Conservation (phyloP, 2,329 filamentous ascomycete species). For the Hymenoscyphus salicellus region DNA sequence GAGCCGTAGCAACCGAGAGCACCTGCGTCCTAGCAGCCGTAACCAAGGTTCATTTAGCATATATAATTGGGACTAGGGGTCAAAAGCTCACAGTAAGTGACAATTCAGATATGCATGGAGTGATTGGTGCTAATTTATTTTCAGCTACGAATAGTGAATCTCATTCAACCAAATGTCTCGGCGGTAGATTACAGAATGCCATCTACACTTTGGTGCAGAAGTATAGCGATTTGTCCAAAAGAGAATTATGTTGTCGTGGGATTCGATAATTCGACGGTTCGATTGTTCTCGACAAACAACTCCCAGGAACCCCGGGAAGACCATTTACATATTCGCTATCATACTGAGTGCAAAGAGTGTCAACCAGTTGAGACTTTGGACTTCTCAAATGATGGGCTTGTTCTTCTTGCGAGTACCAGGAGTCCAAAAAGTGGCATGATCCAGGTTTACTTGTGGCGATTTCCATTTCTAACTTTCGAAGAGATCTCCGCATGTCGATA, state of each 20-base stretch:
- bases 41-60: conserved; percentile 39
- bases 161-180: conserved; percentile 34
- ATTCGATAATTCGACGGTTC: conserved; percentile 41
- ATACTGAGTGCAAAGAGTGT: conserved; percentile 38
- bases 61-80: conserved; percentile 42
- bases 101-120: neutral
- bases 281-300: conserved; percentile 40
- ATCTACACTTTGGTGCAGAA: conserved; percentile 40
- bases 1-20: conserved; percentile 39
- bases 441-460: conserved; percentile 40
- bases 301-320: conserved; percentile 40
- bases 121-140: neutral
- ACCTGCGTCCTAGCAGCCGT: conserved; percentile 41
- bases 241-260: conserved; percentile 43
- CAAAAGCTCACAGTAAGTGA: conserved; percentile 41
- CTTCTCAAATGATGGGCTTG: conserved; percentile 42
- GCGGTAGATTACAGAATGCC: conserved; percentile 42
- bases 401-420: conserved; percentile 41
- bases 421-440: conserved; percentile 39
- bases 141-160: conserved; percentile 41
- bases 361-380: conserved; percentile 41
- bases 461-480: conserved; percentile 39
- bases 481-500: conserved; percentile 40
- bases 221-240: conserved; percentile 40
- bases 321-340: conserved; percentile 37